Evolutionary conservation across 805 yeast genomes (phyloP).

Genomic region (Candida silvicultrix): DNA sequence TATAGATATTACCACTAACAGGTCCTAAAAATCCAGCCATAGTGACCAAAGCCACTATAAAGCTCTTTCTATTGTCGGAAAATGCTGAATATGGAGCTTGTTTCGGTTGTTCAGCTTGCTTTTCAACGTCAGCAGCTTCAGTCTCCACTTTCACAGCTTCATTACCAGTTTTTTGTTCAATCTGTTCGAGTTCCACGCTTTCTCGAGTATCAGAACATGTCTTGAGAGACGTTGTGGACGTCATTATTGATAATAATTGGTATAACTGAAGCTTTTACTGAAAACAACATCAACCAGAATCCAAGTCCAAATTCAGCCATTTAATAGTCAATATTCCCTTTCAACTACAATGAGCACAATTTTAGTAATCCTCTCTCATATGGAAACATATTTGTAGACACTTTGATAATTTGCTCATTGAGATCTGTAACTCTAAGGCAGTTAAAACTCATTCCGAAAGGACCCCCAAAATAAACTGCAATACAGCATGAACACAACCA

Average conservation of each 20-base stretch:
- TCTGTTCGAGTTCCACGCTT: neutral
- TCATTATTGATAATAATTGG: neutral
- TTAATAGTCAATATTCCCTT: neutral
- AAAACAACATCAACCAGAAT: no score
- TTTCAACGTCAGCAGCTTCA: neutral
- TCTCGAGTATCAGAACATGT: neutral
- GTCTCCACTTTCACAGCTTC: neutral
- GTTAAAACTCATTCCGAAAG: neutral
- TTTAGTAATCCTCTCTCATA: no score
- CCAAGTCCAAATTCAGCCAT: neutral
- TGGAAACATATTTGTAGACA: neutral
- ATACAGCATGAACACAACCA: no score
- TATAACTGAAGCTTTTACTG: no score
- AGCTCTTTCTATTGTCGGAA: conserved; percentile 26
- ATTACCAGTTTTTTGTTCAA: neutral
- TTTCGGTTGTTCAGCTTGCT: neutral
- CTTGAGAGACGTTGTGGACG: neutral
- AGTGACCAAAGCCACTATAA: conserved; percentile 35
- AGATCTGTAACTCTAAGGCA: neutral
- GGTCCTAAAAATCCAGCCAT: conserved; percentile 51
- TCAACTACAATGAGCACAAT: neutral
- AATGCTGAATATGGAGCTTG: conserved; percentile 28
- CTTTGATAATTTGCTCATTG: neutral
- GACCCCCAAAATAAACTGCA: no score
- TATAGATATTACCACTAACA: conserved; percentile 49